Conservation (phyloP, 148 eudicot genomes). For the Limonium bicolor region DNA sequence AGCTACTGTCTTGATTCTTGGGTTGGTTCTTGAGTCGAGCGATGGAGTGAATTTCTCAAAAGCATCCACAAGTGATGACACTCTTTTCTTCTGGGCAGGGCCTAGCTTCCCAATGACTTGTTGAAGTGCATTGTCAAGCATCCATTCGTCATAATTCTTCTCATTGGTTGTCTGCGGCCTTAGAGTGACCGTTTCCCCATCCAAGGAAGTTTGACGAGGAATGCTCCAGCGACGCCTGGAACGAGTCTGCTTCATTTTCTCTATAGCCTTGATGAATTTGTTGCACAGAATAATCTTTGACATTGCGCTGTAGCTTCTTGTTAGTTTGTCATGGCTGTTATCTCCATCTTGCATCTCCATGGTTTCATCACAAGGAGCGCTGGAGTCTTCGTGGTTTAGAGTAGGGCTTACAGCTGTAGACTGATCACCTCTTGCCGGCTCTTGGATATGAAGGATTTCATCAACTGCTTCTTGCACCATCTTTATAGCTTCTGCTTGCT, state of each 20-base stretch:
- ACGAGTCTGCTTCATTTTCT: slow-evolving; percentile 9
- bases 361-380: slow-evolving; percentile 14
- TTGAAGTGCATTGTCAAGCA: slow-evolving; percentile 87
- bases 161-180: slow-evolving; percentile 27
- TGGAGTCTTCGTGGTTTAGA: background rate
- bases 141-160: slow-evolving; percentile 57
- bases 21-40: background rate
- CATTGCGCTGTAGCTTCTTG: slow-evolving; percentile 22
- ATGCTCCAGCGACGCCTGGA: slow-evolving; percentile 18
- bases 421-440: slow-evolving; percentile 8
- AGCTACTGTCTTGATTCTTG: background rate
- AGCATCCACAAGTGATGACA: slow-evolving; percentile 24
- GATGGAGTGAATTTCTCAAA: slow-evolving; percentile 25
- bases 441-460: slow-evolving; percentile 18
- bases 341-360: slow-evolving; percentile 9
- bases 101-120: slow-evolving; percentile 60
- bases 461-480: slow-evolving; percentile 26
- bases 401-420: slow-evolving; percentile 5
- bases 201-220: slow-evolving; percentile 19
- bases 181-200: slow-evolving; percentile 31
- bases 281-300: slow-evolving; percentile 22
- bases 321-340: slow-evolving; percentile 5
- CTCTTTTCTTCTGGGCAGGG: slow-evolving; percentile 30
- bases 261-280: slow-evolving; percentile 33
- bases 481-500: slow-evolving; percentile 22